Percentiles rank a stretch among this genome's conserved stretches.
These are phyloP conservation scores for Amphicarpaea edgeworthii DNA, from an alignment of 306 rosid species.

Conservation along the genomic window DNA sequence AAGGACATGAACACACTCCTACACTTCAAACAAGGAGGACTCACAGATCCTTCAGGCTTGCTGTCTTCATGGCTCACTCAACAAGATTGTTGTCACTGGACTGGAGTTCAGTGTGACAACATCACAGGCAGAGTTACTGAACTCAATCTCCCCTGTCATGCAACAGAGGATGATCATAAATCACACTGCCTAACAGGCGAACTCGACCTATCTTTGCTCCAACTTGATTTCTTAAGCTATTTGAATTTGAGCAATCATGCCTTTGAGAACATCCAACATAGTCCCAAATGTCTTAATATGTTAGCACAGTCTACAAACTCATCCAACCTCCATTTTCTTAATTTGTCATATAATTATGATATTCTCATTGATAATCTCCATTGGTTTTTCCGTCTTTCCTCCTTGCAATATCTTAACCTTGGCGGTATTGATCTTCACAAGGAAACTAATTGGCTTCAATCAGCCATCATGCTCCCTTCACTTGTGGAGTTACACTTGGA, in stretches of 20 bases:
- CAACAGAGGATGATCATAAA: no score
- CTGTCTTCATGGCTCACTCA: background rate
- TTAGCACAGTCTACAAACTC: background rate
- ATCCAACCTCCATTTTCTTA: background rate
- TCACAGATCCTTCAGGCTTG: background rate
- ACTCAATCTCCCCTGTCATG: no score
- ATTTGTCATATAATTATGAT: conserved; percentile 6
- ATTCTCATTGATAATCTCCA: background rate
- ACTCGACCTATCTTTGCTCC: background rate
- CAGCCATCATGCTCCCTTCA: background rate
- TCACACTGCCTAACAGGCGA: conserved; percentile 12
- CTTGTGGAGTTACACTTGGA: background rate
- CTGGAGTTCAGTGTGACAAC: background rate
- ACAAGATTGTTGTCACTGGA: conserved; percentile 20
- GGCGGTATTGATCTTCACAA: background rate
- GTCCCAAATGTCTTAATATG: background rate
- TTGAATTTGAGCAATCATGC: conserved; percentile 6
- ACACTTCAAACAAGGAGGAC: conserved; percentile 23
- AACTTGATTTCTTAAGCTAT: conserved; percentile 1
- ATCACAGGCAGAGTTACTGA: background rate
- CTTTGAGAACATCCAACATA: background rate
- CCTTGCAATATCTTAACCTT: conserved; percentile 2
- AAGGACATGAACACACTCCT: conserved; percentile 15
- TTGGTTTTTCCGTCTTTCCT: background rate
- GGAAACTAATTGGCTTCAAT: background rate